These are phyloP conservation scores for Limnanthes douglasii DNA, from an alignment of 345 rosid species.

Conservation along the genomic window DNA sequence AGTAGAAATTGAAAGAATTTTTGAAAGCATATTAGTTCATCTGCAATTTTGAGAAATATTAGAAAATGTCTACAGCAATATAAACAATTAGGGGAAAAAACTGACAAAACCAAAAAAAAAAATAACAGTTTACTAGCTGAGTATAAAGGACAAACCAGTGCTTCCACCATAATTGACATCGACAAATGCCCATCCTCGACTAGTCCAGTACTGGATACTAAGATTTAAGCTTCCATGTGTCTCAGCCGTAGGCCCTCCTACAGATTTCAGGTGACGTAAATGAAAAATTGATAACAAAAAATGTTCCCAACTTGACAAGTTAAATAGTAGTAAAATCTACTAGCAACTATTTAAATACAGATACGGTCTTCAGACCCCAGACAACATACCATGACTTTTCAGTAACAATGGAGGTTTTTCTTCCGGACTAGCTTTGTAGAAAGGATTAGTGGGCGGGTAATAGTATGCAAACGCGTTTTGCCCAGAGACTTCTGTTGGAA, in stretches of 20 bases:
- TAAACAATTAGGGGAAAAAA: too few species aligned
- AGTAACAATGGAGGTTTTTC: constrained; percentile 84
- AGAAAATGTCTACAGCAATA: too few species aligned
- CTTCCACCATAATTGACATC: constrained; percentile 99
- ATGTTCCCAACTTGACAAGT: background rate
- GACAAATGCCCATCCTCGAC: constrained; percentile 95
- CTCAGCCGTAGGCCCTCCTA: constrained; percentile 95
- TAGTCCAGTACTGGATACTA: constrained; percentile 89
- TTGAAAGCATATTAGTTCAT: too few species aligned
- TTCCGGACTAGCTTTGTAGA: constrained; percentile 38
- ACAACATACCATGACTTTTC: constrained; percentile 73
- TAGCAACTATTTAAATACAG: background rate
- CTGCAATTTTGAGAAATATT: too few species aligned
- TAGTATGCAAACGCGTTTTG: constrained; percentile 81
- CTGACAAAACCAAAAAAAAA: too few species aligned
- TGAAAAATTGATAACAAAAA: too few species aligned
- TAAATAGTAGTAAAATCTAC: constrained; percentile 1
- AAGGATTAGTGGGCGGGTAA: constrained; percentile 71
- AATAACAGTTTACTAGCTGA: too few species aligned
- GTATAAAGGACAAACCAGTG: constrained; percentile 73
- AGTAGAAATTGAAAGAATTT: too few species aligned
- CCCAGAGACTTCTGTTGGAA: constrained; percentile 76
- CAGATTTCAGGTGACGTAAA: constrained; percentile 4
- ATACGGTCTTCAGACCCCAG: background rate
- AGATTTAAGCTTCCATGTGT: constrained; percentile 57